Evolutionary conservation across 768 basidiomycete genomes (phyloP).

Genomic region (Imleria badia): DNA sequence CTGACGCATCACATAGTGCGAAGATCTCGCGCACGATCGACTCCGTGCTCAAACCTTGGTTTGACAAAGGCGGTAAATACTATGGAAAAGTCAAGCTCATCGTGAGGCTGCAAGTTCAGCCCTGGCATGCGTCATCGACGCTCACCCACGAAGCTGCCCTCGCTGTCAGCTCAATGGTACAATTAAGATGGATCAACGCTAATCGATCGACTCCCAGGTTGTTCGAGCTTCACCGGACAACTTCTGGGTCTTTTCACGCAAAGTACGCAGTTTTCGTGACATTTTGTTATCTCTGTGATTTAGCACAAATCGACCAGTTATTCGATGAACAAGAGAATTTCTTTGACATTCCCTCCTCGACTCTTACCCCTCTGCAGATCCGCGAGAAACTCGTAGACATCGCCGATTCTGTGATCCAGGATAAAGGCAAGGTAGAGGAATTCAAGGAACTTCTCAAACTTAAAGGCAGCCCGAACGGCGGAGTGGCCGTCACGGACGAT

Average conservation of each 20-base stretch:
- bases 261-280: slow-evolving; percentile 39
- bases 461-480: slow-evolving; percentile 71
- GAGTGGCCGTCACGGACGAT: slow-evolving; percentile 78
- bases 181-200: background rate
- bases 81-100: slow-evolving; percentile 72
- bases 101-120: slow-evolving; percentile 70
- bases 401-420: slow-evolving; percentile 52
- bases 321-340: slow-evolving; percentile 77
- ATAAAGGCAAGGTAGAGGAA: slow-evolving; percentile 42
- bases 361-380: slow-evolving; percentile 66
- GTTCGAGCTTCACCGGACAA: slow-evolving; percentile 67
- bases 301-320: slow-evolving; percentile 44
- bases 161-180: slow-evolving; percentile 48
- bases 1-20: slow-evolving; percentile 39
- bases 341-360: slow-evolving; percentile 72
- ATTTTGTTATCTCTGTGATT: background rate
- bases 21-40: slow-evolving; percentile 64
- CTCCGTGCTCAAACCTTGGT: slow-evolving; percentile 54
- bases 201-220: slow-evolving; percentile 42
- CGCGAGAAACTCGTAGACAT: slow-evolving; percentile 70
- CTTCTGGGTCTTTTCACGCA: slow-evolving; percentile 77
- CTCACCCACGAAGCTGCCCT: slow-evolving; percentile 80
- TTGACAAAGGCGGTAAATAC: slow-evolving; percentile 61
- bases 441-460: slow-evolving; percentile 64
- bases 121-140: slow-evolving; percentile 78